A percentile compares a stretch with the other conserved stretches of the same genome.
Evolutionary conservation across 352 stramenopile genomes (phyloP).

Genomic region (Pythium angustatum): DNA sequence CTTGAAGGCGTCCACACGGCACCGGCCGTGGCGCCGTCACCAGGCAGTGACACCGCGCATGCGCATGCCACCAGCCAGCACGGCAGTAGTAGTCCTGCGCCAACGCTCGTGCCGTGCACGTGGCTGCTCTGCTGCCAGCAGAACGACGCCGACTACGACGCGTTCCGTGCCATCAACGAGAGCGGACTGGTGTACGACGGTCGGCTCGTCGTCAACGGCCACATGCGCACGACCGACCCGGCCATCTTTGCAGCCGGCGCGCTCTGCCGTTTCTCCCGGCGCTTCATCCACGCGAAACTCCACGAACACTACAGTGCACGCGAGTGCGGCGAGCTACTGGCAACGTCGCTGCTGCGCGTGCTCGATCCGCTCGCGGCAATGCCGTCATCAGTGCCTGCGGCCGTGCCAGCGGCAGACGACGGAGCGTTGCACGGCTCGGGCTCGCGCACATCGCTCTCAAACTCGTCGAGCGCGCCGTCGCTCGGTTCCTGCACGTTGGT

Average conservation of each 20-base stretch:
- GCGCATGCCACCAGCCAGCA: conserved; percentile 7
- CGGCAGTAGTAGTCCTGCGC: background rate
- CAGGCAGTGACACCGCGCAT: background rate
- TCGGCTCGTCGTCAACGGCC: conserved; percentile 85
- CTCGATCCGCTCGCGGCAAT: conserved; percentile 54
- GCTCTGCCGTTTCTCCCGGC: conserved; percentile 79
- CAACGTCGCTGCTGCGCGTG: conserved; percentile 56
- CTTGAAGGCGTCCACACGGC: conserved; percentile 50
- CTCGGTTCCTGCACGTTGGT: background rate
- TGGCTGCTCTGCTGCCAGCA: conserved; percentile 86
- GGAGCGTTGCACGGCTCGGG: background rate
- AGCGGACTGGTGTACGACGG: conserved; percentile 92
- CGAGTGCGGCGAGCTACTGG: conserved; percentile 78
- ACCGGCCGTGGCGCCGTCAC: conserved; percentile 11
- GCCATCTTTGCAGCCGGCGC: conserved; percentile 69
- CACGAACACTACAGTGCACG: conserved; percentile 76
- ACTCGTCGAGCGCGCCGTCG: conserved; percentile 20
- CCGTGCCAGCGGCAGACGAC: conserved; percentile 5
- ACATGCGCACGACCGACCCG: conserved; percentile 84
- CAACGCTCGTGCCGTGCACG: conserved; percentile 39
- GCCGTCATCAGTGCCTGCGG: background rate
- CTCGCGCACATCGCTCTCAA: conserved; percentile 19
- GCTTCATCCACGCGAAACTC: conserved; percentile 73
- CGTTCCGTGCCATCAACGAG: conserved; percentile 91
- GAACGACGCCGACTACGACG: conserved; percentile 83